Evolutionary conservation across 2,329 filamentous ascomycete species (phyloP), one percentile per base, ranked within the genome.

Genomic region (Aspergillus calidoustus): DNA sequence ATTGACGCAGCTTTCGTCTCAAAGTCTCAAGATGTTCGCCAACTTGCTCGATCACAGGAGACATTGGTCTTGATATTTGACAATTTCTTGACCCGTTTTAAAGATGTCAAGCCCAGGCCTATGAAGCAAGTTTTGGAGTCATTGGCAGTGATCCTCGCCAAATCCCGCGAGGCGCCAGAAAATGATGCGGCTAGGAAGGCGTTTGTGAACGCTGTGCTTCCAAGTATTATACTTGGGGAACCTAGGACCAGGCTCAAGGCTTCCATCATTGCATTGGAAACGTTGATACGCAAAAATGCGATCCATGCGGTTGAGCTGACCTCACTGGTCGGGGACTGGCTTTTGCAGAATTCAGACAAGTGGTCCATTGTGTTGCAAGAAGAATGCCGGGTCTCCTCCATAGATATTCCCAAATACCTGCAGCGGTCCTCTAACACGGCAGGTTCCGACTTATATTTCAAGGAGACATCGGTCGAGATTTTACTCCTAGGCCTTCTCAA

Each of bases 101-200:
- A 79, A 61, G 76, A 79, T 64, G 71, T 74, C 7, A 80, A 78
- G 54, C 74, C 77, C 23, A 82, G 80, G 67, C 76, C 79, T 23
- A 74, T 82, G 69, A 79, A 78, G 65, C 78, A 81, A 61, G 71
- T 83, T 2, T 62, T 83, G 53, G 69, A 73, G 55, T 77, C 77
- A n/a, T 60, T 82, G 59, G 70, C 71, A 43, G 74, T 68, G 22
- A 73, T 77, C 11, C 60, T 78, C 51, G 70, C 63, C 13, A 75
- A 72, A 30, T 68, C 70, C 48, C 67, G 69, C 11, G 47, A 70
- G 31, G 70, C 71, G 23, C 34, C 69, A 13, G 61, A 64, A 19
- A 62, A 53, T 34, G 4, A 25, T 7, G 61, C 59, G 1, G 71
- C 78, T 23, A 64, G 69, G 31, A 57, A 56, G 7, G 65, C 66